These are phyloP conservation scores for Hanseniaspora gamundiae DNA, from an alignment of 1,139 yeast genomes.

Conservation along the genomic window DNA sequence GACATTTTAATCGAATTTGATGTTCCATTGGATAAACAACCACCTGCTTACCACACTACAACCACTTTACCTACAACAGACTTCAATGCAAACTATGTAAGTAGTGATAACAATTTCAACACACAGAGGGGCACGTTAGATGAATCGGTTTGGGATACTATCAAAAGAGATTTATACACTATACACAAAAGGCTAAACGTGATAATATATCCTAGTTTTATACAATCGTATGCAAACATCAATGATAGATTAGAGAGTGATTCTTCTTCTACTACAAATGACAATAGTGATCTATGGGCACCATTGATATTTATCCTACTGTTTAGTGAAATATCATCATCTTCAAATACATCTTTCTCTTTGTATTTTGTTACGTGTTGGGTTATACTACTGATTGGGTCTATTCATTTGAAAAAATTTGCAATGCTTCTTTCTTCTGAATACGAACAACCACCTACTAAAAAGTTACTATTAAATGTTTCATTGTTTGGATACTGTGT, in stretches of 20 bases:
- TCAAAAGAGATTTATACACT: conserved; percentile 22
- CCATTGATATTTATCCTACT: conserved; percentile 58
- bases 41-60: background rate
- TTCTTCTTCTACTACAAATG: conserved; percentile 11
- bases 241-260: conserved; percentile 13
- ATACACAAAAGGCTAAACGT: conserved; percentile 21
- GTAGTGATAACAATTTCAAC: background rate
- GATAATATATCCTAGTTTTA: conserved; percentile 23
- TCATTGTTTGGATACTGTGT: conserved; percentile 6
- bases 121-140: conserved; percentile 22
- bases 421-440: background rate
- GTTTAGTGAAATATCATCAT: conserved; percentile 21
- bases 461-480: conserved; percentile 4
- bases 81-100: background rate
- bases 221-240: conserved; percentile 4
- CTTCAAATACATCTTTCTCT: conserved; percentile 5
- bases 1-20: conserved; percentile 7
- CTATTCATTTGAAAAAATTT: conserved; percentile 6
- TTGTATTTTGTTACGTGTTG: conserved; percentile 5
- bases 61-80: background rate
- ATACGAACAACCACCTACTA: background rate
- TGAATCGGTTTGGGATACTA: conserved; percentile 19
- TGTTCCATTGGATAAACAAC: background rate
- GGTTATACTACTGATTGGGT: conserved; percentile 1
- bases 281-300: conserved; percentile 55